Conservation (phyloP, 225 moss, liverwort and hornwort species). For the Anthoceros angustus region DNA sequence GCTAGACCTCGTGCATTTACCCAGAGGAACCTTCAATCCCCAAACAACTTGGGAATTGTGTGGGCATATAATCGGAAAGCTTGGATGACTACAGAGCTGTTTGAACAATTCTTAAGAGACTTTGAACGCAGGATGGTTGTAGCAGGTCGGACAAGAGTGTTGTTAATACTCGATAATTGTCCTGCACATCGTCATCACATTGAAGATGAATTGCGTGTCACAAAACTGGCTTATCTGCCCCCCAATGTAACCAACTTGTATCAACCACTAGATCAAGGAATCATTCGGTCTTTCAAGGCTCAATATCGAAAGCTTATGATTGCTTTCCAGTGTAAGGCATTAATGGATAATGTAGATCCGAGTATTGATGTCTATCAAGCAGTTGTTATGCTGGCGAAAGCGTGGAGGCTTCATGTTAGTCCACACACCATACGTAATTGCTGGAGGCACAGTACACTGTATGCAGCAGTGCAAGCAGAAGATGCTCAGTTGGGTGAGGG, state of each 20-base stretch:
- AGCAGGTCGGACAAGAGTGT: slow-evolving; percentile 14
- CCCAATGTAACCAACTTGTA: slow-evolving; percentile 12
- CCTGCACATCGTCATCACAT: slow-evolving; percentile 13
- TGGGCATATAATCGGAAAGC: slow-evolving; percentile 1
- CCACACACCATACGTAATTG: slow-evolving; percentile 16
- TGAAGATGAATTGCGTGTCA: slow-evolving; percentile 12
- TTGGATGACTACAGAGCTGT: slow-evolving; percentile 4
- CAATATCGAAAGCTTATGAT: slow-evolving; percentile 19
- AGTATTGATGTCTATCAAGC: slow-evolving; percentile 20
- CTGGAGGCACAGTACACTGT: slow-evolving; percentile 12
- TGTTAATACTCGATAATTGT: slow-evolving; percentile 18
- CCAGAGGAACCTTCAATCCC: background rate
- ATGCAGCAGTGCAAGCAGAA: background rate
- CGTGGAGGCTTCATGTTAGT: slow-evolving; percentile 21
- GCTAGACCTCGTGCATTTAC: background rate
- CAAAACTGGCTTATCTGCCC: slow-evolving; percentile 12
- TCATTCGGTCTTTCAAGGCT: slow-evolving; percentile 19
- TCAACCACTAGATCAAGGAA: slow-evolving; percentile 16
- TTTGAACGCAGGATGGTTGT: background rate
- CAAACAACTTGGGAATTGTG: slow-evolving; percentile 5
- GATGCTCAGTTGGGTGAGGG: background rate
- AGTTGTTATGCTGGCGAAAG: slow-evolving; percentile 18
- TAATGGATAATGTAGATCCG: slow-evolving; percentile 8
- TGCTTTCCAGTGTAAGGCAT: slow-evolving; percentile 12
- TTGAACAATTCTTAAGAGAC: background rate